Conservation (phyloP, 257 asterid species). For the Salvia hispanica region DNA sequence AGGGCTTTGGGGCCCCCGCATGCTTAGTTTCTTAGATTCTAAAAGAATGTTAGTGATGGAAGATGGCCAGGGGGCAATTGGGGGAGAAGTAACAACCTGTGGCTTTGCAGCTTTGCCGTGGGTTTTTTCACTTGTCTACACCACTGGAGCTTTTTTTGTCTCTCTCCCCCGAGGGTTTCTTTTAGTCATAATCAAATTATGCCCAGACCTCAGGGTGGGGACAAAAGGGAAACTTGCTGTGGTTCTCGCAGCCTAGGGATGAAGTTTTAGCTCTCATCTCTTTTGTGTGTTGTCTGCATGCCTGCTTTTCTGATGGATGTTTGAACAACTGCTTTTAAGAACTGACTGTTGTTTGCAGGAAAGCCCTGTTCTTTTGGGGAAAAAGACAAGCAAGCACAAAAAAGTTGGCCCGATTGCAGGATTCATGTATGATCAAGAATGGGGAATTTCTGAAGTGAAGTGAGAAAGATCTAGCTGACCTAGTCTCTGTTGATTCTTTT, state of each 20-base stretch:
- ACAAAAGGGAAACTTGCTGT: constrained; percentile 40
- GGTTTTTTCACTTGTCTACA: not conserved
- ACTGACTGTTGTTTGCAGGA: constrained; percentile 11
- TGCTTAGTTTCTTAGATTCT: not conserved
- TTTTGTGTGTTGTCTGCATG: not conserved
- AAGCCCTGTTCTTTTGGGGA: no score
- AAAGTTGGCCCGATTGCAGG: not conserved
- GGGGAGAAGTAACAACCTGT: constrained; percentile 47
- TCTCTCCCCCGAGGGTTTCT: constrained; percentile 68
- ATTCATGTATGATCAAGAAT: not conserved
- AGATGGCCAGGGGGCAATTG: constrained; percentile 44
- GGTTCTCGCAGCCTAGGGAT: constrained; percentile 25
- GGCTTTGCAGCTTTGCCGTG: constrained; percentile 39
- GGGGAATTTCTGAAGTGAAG: not conserved
- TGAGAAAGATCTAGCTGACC: not conserved
- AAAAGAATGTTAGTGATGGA: not conserved
- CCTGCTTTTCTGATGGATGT: not conserved
- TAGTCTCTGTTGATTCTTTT: not conserved
- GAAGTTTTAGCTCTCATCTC: not conserved
- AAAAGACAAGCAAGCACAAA: no score
- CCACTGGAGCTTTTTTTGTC: constrained; percentile 51
- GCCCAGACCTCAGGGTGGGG: constrained; percentile 39
- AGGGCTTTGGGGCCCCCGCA: constrained; percentile 55
- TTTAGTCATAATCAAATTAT: constrained; percentile 19
- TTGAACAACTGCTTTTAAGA: not conserved